Conservation (phyloP, 768 basidiomycete genomes). For the Russula sp. region DNA sequence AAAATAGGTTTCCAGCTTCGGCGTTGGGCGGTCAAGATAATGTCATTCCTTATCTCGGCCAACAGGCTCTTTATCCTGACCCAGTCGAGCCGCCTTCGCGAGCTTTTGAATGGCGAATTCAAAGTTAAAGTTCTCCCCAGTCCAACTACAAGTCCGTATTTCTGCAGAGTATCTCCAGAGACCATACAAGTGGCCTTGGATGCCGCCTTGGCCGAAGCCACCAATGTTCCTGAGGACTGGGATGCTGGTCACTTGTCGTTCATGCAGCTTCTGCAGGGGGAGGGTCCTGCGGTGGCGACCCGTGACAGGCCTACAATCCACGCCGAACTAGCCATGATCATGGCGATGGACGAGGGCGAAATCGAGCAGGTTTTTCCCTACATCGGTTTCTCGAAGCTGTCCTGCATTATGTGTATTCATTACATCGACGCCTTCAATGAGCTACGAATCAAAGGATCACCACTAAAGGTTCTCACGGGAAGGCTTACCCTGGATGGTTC, state of each 20-base stretch:
- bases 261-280: background rate
- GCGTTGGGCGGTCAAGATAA: background rate
- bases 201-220: background rate
- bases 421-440: background rate
- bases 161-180: background rate
- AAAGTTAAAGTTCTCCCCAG: background rate
- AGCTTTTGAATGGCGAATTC: background rate
- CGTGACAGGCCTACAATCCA: background rate
- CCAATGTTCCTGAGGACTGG: background rate
- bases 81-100: background rate
- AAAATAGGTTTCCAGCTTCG: background rate
- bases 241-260: background rate
- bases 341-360: background rate
- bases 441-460: background rate
- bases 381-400: background rate
- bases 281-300: background rate
- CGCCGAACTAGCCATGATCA: background rate
- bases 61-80: background rate
- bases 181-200: background rate
- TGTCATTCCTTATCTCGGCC: background rate
- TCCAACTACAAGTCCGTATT: background rate
- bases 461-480: background rate
- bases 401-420: background rate
- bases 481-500: constrained; percentile 1
- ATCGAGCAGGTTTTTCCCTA: background rate